phyloP scores from a whole-genome alignment of 2,329 filamentous ascomycete genomes.

The Beauveria asiatica region DNA sequence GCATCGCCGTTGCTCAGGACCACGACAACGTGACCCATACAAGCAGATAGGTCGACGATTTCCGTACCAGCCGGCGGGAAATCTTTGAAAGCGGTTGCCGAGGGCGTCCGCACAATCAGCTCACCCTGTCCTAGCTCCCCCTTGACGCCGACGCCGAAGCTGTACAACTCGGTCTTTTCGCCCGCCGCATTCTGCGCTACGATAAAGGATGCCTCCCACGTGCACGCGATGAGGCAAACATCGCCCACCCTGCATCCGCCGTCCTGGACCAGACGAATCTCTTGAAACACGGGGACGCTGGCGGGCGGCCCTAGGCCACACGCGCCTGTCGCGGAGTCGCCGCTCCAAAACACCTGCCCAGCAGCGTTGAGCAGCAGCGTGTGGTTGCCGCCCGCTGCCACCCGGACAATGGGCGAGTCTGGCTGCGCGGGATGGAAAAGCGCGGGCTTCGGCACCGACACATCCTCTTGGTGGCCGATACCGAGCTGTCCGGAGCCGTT shows the following conservation, averaged over 20 bases:
- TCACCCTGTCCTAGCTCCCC: conserved; percentile 64
- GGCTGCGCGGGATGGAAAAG: conserved; percentile 40
- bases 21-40: conserved; percentile 69
- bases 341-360: conserved; percentile 56
- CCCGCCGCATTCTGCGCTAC: conserved; percentile 38
- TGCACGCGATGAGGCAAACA: conserved; percentile 51
- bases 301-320: conserved; percentile 36
- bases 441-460: conserved; percentile 55
- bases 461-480: conserved; percentile 62
- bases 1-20: conserved; percentile 67
- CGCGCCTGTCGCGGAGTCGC: conserved; percentile 47
- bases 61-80: conserved; percentile 55
- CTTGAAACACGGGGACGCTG: conserved; percentile 30
- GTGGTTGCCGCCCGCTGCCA: conserved; percentile 73
- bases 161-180: conserved; percentile 45
- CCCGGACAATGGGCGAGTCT: conserved; percentile 27
- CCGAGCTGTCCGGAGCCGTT: conserved; percentile 71
- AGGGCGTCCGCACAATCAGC: conserved; percentile 39
- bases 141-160: conserved; percentile 57
- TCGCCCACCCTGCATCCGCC: conserved; percentile 20
- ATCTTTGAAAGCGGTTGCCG: conserved; percentile 40
- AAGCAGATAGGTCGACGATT: conserved; percentile 59
- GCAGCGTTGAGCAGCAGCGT: conserved; percentile 60
- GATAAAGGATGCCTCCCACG: conserved; percentile 68
- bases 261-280: conserved; percentile 27